A percentile compares a stretch with the other conserved stretches of the same genome.
Evolutionary conservation across 208 protist species (phyloP).

Genomic region (Strigomonas galati): DNA sequence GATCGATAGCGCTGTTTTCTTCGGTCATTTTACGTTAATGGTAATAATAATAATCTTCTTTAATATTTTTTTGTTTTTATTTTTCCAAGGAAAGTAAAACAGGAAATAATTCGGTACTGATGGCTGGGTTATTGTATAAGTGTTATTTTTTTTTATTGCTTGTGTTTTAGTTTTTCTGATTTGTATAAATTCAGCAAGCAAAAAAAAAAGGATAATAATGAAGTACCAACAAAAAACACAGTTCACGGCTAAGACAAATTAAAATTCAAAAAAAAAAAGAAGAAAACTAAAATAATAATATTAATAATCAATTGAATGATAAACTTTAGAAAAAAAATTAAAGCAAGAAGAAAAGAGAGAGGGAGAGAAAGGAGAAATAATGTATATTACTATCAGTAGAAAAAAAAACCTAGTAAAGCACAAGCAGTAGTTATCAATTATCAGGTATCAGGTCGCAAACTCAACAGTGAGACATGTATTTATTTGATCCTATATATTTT

Average conservation of each 20-base stretch:
- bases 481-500: too few species aligned
- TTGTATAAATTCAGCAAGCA: not conserved
- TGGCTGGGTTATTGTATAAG: not conserved
- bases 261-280: not conserved
- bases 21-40: slow-evolving; percentile 17
- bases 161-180: not conserved
- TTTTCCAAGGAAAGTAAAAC: not conserved
- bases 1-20: slow-evolving; percentile 48
- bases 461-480: too few species aligned
- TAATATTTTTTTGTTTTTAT: slow-evolving; percentile 12
- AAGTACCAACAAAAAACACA: not conserved
- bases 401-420: too few species aligned
- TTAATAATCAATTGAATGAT: too few species aligned
- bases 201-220: not conserved
- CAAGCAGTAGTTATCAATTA: too few species aligned
- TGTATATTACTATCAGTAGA: not conserved
- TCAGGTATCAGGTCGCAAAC: too few species aligned
- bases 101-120: not conserved
- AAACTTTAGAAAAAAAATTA: too few species aligned
- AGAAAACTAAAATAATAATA: not conserved
- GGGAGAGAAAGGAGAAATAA: not conserved
- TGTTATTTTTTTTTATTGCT: slow-evolving; percentile 11
- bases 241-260: not conserved
- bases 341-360: not conserved
- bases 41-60: not conserved